Evolutionary conservation across 2,329 filamentous ascomycete species (phyloP), one percentile per base, ranked within the genome.

Genomic region (Exophiala dermatitidis): DNA sequence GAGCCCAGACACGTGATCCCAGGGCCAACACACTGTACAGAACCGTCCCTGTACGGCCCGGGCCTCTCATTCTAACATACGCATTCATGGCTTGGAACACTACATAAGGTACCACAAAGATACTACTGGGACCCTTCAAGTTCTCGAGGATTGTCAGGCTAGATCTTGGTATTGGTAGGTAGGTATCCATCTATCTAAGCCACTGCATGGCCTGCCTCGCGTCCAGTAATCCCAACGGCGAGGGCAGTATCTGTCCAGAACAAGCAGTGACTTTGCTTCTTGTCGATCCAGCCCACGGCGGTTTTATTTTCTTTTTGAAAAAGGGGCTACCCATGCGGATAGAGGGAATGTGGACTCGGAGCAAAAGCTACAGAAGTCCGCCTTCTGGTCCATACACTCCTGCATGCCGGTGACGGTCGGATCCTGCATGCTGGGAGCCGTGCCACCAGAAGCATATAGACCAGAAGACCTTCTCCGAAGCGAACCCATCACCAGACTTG

Each of bases 321-420:
- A n/a, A n/a, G n/a, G n/a, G n/a, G n/a, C n/a, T n/a, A n/a, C n/a
- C n/a, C n/a, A n/a, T n/a, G n/a, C 7, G 10, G 31, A 34, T 31
- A 36, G 19, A 36, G 29, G 50, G 42, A 32, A 40, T 41, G 38
- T 41, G 38, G 50, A 37, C 48, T 50, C 45, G 46, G 48, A 46
- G 48, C 52, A 48, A 51, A 41, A 40, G 44, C 48, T 47, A 19
- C 55, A 52, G 41, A 52, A 57, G 55, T 49, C 55, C 47, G 45
- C 43, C 48, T 37, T 33, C 46, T 43, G 31, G n/a, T 43, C 48
- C 46, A 44, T 45, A 52, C 30, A 30, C 37, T 40, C 46, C 55
- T 54, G 55, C 55, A 57, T 57, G 52, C 55, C 55, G 52, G 55
- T 37, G 48, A 49, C 44, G 32, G 8, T 48, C 49, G 41, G 45